These are phyloP conservation scores for Cladochytrium replicatum DNA, from an alignment of 192 early-diverging fungal genomes.

Conservation along the genomic window DNA sequence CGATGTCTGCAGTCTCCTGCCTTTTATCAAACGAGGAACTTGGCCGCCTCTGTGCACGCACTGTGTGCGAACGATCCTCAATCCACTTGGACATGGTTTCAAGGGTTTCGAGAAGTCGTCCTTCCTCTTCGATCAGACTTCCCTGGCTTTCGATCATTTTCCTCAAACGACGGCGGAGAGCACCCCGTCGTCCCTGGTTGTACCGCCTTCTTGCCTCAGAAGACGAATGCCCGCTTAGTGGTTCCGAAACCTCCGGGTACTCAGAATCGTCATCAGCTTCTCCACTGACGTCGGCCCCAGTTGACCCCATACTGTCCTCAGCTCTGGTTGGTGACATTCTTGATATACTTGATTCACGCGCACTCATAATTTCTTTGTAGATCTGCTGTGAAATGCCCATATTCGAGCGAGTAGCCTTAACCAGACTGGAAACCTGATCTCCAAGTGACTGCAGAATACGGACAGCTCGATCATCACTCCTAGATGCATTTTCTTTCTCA, in stretches of 20 bases:
- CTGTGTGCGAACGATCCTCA: slow-evolving; percentile 7
- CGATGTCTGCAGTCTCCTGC: slow-evolving; percentile 4
- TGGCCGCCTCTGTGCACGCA: slow-evolving; percentile 1
- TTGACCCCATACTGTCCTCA: not conserved
- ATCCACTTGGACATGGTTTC: slow-evolving; percentile 7
- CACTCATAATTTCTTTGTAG: slow-evolving; percentile 13
- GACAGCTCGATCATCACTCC: no score
- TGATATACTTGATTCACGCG: not conserved
- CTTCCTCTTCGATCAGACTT: slow-evolving; percentile 15
- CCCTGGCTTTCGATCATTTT: slow-evolving; percentile 13
- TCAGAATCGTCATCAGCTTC: slow-evolving; percentile 7
- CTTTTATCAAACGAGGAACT: not conserved
- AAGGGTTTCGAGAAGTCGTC: slow-evolving; percentile 10
- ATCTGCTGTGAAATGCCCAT: slow-evolving; percentile 14
- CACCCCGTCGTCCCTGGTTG: no score
- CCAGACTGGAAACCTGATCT: slow-evolving; percentile 9
- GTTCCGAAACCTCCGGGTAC: no score
- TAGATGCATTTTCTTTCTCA: no score
- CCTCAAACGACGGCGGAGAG: no score
- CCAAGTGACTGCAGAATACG: slow-evolving; percentile 10
- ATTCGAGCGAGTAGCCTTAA: slow-evolving; percentile 14
- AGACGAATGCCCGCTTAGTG: no score
- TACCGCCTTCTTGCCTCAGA: no score
- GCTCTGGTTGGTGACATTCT: not conserved
- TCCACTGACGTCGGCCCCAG: not conserved